A percentile compares a stretch with the other conserved stretches of the same genome.
Evolutionary conservation across 2,329 filamentous ascomycete genomes (phyloP).

Genomic region (Aspergillus candidus): DNA sequence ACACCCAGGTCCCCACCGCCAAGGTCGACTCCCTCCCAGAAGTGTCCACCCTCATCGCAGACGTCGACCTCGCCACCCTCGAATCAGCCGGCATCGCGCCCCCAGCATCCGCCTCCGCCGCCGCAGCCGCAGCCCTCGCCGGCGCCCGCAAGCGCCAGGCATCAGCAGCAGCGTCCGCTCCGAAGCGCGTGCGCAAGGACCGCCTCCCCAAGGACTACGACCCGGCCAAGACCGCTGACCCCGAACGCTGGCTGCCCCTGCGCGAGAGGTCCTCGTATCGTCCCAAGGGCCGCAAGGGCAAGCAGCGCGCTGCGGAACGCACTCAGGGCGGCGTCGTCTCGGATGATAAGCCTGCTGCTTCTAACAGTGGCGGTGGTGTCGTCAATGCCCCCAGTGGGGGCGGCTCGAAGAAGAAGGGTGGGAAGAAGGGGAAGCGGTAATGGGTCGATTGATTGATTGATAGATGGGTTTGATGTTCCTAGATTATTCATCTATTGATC

Average conservation of each 20-base stretch:
- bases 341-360: slow-evolving; percentile 37
- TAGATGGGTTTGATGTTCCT: background rate
- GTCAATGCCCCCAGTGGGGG: slow-evolving; percentile 6
- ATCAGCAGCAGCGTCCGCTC: slow-evolving; percentile 8
- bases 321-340: slow-evolving; percentile 81
- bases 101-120: slow-evolving; percentile 24
- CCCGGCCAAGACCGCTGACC: slow-evolving; percentile 72
- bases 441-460: slow-evolving; percentile 1
- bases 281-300: slow-evolving; percentile 87
- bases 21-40: slow-evolving; percentile 34
- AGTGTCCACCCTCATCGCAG: slow-evolving; percentile 37
- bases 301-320: slow-evolving; percentile 68
- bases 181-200: slow-evolving; percentile 42
- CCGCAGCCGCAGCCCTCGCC: slow-evolving; percentile 27
- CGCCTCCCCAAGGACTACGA: slow-evolving; percentile 51
- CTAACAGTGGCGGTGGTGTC: too few relatives aligned
- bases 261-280: slow-evolving; percentile 82
- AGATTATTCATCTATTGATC: background rate
- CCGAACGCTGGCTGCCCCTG: slow-evolving; percentile 88
- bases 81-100: slow-evolving; percentile 41
- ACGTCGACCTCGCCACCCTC: slow-evolving; percentile 39
- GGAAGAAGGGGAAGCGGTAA: slow-evolving; percentile 47
- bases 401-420: slow-evolving; percentile 40
- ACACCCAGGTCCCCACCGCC: slow-evolving; percentile 28
- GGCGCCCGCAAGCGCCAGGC: slow-evolving; percentile 30